Conservation (phyloP, 257 asterid species). For the Handroanthus guayacan region DNA sequence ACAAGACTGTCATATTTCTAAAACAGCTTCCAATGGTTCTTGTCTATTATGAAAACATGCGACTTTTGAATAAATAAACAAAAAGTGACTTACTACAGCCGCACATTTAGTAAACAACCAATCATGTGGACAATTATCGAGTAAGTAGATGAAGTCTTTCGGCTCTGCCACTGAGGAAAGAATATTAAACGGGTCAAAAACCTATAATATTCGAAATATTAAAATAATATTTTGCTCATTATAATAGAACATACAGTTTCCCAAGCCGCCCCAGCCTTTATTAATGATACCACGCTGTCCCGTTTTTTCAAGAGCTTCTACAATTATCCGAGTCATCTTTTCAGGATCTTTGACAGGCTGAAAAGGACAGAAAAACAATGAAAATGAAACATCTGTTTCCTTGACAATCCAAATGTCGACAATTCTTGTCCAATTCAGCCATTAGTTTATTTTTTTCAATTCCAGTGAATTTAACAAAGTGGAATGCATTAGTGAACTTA, state of each 20-base stretch:
- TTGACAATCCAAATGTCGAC: background rate
- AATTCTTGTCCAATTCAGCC: background rate
- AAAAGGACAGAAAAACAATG: slow-evolving; percentile 15
- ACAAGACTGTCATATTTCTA: background rate
- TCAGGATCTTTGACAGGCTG: slow-evolving; percentile 93
- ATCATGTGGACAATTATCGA: slow-evolving; percentile 93
- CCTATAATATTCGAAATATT: background rate
- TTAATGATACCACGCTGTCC: slow-evolving; percentile 92
- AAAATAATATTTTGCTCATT: background rate
- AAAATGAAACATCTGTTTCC: background rate
- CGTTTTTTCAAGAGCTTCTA: slow-evolving; percentile 78
- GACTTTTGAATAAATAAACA: background rate
- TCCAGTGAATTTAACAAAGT: background rate
- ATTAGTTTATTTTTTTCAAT: background rate
- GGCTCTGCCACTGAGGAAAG: slow-evolving; percentile 68
- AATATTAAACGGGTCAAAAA: background rate
- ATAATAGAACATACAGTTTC: slow-evolving; percentile 56
- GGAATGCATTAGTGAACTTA: slow-evolving; percentile 44
- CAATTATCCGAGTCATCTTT: slow-evolving; percentile 82
- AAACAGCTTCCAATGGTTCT: no score
- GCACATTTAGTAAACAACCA: slow-evolving; percentile 88
- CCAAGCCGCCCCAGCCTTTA: slow-evolving; percentile 98
- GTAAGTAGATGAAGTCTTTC: slow-evolving; percentile 67
- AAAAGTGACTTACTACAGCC: slow-evolving; percentile 69
- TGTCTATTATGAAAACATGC: no score